Percentiles rank a stretch among this genome's conserved stretches.
These are phyloP conservation scores for Lipomyces yamadae DNA, from an alignment of 805 yeast species.

Conservation along the genomic window DNA sequence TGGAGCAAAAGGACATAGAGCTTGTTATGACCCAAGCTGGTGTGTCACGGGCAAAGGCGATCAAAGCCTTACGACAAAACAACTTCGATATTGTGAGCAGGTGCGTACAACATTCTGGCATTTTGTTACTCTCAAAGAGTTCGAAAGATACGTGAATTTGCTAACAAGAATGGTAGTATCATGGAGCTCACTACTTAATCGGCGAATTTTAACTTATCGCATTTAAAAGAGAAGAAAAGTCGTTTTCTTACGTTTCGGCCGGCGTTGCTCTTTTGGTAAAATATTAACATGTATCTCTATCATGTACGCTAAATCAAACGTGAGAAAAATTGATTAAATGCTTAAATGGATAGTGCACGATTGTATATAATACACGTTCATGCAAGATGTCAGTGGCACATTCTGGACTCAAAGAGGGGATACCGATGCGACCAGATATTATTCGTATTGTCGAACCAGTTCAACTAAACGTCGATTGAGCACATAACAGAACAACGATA, in stretches of 20 bases:
- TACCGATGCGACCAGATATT: neutral
- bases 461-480: neutral
- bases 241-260: neutral
- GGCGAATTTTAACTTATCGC: neutral
- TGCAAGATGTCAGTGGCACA: neutral
- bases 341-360: neutral
- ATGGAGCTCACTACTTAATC: slow-evolving; percentile 57
- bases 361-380: slow-evolving; percentile 1
- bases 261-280: slow-evolving; percentile 1
- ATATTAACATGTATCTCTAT: neutral
- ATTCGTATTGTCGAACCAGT: neutral
- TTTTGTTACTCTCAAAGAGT: neutral
- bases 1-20: slow-evolving; percentile 79
- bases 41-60: slow-evolving; percentile 87
- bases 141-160: neutral
- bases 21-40: slow-evolving; percentile 90
- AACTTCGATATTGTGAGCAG: slow-evolving; percentile 92
- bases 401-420: neutral
- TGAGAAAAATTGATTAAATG: neutral
- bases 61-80: slow-evolving; percentile 84
- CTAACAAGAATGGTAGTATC: slow-evolving; percentile 55
- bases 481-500: neutral
- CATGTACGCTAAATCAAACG: neutral
- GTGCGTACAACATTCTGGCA: slow-evolving; percentile 6
- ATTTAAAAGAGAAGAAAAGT: neutral